These are phyloP conservation scores for Solanum aculeatissimum DNA, from an alignment of 305 asterid genomes.

Conservation along the genomic window DNA sequence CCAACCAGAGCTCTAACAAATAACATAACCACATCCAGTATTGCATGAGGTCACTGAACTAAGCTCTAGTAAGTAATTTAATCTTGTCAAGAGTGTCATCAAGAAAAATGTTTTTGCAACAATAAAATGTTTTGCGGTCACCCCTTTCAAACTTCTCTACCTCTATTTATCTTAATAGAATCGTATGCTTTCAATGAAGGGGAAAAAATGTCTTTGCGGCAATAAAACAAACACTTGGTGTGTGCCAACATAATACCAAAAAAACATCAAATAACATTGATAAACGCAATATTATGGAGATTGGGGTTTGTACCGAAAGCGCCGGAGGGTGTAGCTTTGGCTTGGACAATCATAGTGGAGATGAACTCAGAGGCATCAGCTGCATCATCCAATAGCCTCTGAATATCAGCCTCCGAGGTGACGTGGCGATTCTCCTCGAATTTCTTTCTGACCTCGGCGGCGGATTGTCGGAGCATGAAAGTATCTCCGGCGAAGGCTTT, in stretches of 20 bases:
- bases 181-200: neutral
- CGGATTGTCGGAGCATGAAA: slow-evolving; percentile 73
- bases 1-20: neutral
- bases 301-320: slow-evolving; percentile 50
- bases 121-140: neutral
- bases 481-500: slow-evolving; percentile 82
- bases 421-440: slow-evolving; percentile 88
- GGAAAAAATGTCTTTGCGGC: neutral
- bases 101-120: neutral
- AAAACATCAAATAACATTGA: neutral
- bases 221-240: slow-evolving; percentile 33
- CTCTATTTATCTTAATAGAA: neutral
- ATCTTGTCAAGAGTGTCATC: neutral
- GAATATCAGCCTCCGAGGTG: slow-evolving; percentile 58
- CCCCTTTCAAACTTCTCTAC: neutral
- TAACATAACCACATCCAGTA: neutral
- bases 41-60: neutral
- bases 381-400: slow-evolving; percentile 70
- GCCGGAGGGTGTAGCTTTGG: slow-evolving; percentile 82
- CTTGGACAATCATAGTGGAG: slow-evolving; percentile 86
- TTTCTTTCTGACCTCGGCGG: slow-evolving; percentile 77
- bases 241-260: neutral
- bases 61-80: neutral
- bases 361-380: slow-evolving; percentile 86
- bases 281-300: neutral